Conservation (phyloP, 345 rosid species). For the Lenwebbia sp. region DNA sequence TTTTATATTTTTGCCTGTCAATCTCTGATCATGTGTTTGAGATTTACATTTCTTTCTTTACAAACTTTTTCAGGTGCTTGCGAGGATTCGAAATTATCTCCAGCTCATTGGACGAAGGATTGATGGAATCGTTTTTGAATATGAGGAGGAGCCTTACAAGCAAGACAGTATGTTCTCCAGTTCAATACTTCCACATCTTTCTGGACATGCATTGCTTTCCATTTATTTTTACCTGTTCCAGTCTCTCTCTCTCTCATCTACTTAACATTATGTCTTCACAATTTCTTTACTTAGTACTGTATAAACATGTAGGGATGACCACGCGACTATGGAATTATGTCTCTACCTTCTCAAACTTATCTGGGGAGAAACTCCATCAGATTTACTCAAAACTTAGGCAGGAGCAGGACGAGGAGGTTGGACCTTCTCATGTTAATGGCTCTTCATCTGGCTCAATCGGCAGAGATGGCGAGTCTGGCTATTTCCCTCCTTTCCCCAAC, state of each 20-base stretch:
- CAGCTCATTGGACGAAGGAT: slow-evolving; percentile 85
- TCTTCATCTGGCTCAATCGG: slow-evolving; percentile 9
- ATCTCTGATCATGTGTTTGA: background rate
- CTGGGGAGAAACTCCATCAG: slow-evolving; percentile 84
- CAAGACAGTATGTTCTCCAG: slow-evolving; percentile 64
- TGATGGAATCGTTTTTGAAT: slow-evolving; percentile 67
- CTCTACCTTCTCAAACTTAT: slow-evolving; percentile 82
- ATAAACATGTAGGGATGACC: slow-evolving; percentile 53
- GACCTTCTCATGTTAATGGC: slow-evolving; percentile 63
- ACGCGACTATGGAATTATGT: slow-evolving; percentile 91
- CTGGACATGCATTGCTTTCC: background rate
- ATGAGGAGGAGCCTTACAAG: slow-evolving; percentile 57
- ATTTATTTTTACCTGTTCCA: background rate
- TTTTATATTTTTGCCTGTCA: background rate
- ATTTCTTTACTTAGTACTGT: background rate
- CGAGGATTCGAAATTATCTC: slow-evolving; percentile 81
- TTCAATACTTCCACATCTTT: background rate
- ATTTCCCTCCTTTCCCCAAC: slow-evolving; percentile 27
- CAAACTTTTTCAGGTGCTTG: slow-evolving; percentile 54
- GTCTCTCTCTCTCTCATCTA: background rate
- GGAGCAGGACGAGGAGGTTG: slow-evolving; percentile 68
- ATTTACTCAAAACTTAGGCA: slow-evolving; percentile 84
- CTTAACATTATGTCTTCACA: background rate
- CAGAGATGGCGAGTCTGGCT: slow-evolving; percentile 24
- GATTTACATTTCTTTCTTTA: background rate